Evolutionary conservation across 228 moss, liverwort and hornwort genomes (phyloP), one percentile per base, ranked within the genome.

Genomic region (Sphagnum fallax): DNA sequence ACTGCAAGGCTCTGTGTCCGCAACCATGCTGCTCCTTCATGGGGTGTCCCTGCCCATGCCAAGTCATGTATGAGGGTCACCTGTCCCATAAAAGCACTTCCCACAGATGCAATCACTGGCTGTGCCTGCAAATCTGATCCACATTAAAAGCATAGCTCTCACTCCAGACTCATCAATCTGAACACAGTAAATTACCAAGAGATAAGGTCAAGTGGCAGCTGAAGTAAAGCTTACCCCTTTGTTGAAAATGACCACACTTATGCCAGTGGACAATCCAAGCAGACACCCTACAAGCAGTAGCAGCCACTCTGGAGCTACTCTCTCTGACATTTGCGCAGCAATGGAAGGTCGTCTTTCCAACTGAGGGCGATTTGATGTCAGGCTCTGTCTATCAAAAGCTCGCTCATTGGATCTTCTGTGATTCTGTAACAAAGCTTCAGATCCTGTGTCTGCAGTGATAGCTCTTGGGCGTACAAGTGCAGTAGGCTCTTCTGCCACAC

Each of bases 281-380:
- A 91, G 69, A 75, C 98, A 98, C 50, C 93, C 98, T 50, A 98
- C 69, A 48, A 98, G 85, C 32, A 98, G 87, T 72, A 93, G 88
- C 74, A 84, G 90, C 98, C 93, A 98, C 67, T 98, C 98, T 15
- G 93, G 98, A 66, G 98, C 91, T 67, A 93, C 72, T 66, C 81
- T 78, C 48, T 90, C 90, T 51, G 82, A 79, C 51, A 85, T 75
- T 72, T 89, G 88, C 59, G 76, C 74, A 65, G 86, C 85, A 63
- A 98, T 61, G 0, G 93, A 92, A 6, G 75, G 82, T 49, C 81
- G 73, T 67, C 84, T 82, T 51, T 78, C 73, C 47, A 80, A 60
- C 4, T 52, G 52, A 4, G 74, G 6, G 8, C 67, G 68, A 47
- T 73, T 78, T 8, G 67, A 11, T 64, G 65, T 78, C 32, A 32